Percentiles rank a stretch among this genome's conserved stretches.
phyloP scores from a whole-genome alignment of 805 yeast species.

The Pichia cabralensis region DNA sequence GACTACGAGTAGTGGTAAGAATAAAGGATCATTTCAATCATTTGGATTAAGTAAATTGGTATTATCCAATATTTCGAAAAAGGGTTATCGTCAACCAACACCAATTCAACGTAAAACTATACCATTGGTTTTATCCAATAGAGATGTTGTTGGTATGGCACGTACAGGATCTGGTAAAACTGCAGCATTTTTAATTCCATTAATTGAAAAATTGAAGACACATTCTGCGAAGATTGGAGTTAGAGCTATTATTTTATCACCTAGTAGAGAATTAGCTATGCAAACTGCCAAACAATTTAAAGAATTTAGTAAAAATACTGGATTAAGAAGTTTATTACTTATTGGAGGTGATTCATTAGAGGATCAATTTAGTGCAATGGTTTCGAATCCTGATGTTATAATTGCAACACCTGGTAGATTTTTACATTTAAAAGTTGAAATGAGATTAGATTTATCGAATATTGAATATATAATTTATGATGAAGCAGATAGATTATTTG shows the following conservation, averaged over 20 bases:
- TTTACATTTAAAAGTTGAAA: constrained; percentile 89
- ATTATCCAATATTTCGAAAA: constrained; percentile 59
- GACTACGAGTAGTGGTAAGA: constrained; percentile 40
- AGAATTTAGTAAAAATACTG: constrained; percentile 79
- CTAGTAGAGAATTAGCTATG: constrained; percentile 91
- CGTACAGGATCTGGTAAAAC: constrained; percentile 99
- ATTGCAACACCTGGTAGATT: constrained; percentile 98
- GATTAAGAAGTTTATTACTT: constrained; percentile 65
- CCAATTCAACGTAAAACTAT: constrained; percentile 96
- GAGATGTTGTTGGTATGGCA: constrained; percentile 99
- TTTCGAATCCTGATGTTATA: constrained; percentile 87
- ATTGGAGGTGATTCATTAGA: constrained; percentile 99
- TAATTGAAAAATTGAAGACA: constrained; percentile 72
- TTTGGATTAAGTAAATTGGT: constrained; percentile 76
- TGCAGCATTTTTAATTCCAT: constrained; percentile 89
- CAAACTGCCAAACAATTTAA: constrained; percentile 86
- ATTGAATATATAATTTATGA: constrained; percentile 91
- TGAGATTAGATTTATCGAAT: constrained; percentile 74
- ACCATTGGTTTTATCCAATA: constrained; percentile 74
- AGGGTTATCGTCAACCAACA: constrained; percentile 92
- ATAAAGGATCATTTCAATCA: constrained; percentile 72
- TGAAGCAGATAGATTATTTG: constrained; percentile 95
- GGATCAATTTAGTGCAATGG: constrained; percentile 88
- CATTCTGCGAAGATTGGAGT: constrained; percentile 85
- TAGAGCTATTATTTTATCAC: constrained; percentile 82